Base-by-base conservation (phyloP, 2,329 filamentous ascomycete genomes). In the Onygenales sp. region DNA sequence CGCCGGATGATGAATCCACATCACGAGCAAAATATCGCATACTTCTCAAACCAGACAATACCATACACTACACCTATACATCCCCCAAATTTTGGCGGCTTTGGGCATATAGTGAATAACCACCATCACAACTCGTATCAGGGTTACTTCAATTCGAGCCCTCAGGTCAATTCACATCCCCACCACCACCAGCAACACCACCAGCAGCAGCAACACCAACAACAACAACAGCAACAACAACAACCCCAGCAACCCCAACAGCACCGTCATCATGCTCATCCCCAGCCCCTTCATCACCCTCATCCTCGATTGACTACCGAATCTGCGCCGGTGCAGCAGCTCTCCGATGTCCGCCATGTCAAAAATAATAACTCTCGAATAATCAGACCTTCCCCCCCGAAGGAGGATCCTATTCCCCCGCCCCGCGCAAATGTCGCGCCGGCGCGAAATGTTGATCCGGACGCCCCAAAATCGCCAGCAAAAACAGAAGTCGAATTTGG, bases 401-500 rank as follows among this genome's bases (percentile, higher is more conserved):
- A 52, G 52, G 45, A 55, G 6, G 61, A 62, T 13, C 40, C 56
- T 17, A 48, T 39, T 32, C 45, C 54, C 4, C 44, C 45, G 9
- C 49, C 55, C 32, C 39, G 49, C 5, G 14, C 42, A 6, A 36
- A 9, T 11, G 27, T 34, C 3, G 37, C 27, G 39, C 40, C 48
- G 21, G 11, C 7, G 13, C 48, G 37, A 34, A 51, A 36, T 42
- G 37, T 10, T 11, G 27, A 27, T 7, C 42, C 21, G 14, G 49
- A 52, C 5, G 44, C 40, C 11, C 14, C 33, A 17, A 47, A 52
- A 27, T n/a, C 43, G 17, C 1, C 36, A 74, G 54, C 68, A 73
- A 1, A 68, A 76, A 27, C 58, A 2, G 74, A 80, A n/a, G 72
- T 82, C 40, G 77, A 80, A 56, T 92, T 91, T 66, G 79, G 81